Evolutionary conservation across 306 rosid species (phyloP).

Genomic region (Dryas alaskensis): DNA sequence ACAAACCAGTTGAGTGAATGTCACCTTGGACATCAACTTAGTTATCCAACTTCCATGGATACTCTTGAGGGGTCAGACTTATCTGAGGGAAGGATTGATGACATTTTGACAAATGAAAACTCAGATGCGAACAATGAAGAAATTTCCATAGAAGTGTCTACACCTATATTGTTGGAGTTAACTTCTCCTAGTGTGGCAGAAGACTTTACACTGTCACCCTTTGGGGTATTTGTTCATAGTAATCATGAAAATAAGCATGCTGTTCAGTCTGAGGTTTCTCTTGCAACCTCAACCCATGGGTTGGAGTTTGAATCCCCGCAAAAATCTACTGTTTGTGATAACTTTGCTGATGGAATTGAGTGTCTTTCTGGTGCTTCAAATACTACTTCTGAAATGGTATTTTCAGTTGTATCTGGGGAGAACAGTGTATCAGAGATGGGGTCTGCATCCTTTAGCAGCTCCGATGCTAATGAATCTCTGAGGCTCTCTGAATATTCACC

Average conservation of each 20-base stretch:
- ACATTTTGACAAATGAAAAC: conserved; percentile 25
- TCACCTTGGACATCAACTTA: conserved; percentile 23
- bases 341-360: conserved; percentile 16
- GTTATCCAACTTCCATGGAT: conserved; percentile 19
- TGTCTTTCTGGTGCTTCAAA: conserved; percentile 22
- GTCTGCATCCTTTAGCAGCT: conserved; percentile 26
- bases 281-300: conserved; percentile 19
- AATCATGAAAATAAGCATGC: conserved; percentile 14
- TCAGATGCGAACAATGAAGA: conserved; percentile 32
- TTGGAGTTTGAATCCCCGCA: conserved; percentile 13
- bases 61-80: conserved; percentile 28
- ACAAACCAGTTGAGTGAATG: conserved; percentile 27
- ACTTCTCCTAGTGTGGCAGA: conserved; percentile 32
- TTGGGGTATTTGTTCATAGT: conserved; percentile 19
- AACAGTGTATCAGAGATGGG: conserved; percentile 16
- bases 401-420: conserved; percentile 29
- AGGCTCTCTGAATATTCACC: conserved; percentile 31
- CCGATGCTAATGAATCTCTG: conserved; percentile 22
- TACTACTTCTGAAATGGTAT: conserved; percentile 11
- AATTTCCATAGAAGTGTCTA: conserved; percentile 22
- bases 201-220: conserved; percentile 24
- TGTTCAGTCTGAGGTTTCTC: conserved; percentile 21
- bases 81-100: conserved; percentile 27
- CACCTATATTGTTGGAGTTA: conserved; percentile 23
- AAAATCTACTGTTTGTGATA: conserved; percentile 11